phyloP scores from a whole-genome alignment of 2,329 filamentous ascomycete genomes.

The Botrytis hyacinthi region DNA sequence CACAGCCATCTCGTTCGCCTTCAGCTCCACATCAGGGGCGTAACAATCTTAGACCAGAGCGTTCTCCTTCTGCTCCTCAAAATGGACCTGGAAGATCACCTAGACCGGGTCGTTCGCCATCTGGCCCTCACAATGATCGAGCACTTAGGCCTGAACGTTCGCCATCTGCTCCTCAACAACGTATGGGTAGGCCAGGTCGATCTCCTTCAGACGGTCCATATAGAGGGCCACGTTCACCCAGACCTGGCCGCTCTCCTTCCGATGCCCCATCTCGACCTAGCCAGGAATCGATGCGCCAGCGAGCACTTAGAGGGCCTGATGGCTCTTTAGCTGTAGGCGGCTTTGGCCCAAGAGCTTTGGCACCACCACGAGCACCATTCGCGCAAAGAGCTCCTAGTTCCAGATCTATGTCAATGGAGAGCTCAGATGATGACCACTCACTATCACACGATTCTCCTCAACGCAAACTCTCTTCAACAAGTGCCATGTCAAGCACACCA shows the following conservation, averaged over 20 bases:
- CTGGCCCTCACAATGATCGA: slow-evolving; percentile 8
- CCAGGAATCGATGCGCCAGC: slow-evolving; percentile 35
- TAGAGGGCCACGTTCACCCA: slow-evolving; percentile 24
- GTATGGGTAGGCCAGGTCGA: slow-evolving; percentile 12
- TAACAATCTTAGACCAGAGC: slow-evolving; percentile 6
- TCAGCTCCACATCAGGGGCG: slow-evolving; percentile 11
- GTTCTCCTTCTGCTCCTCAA: slow-evolving; percentile 15
- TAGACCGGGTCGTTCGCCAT: neutral
- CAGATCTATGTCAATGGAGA: slow-evolving; percentile 61
- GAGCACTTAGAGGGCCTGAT: slow-evolving; percentile 31
- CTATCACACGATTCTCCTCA: slow-evolving; percentile 56
- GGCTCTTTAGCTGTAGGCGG: slow-evolving; percentile 29
- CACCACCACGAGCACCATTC: slow-evolving; percentile 46
- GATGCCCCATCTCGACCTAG: slow-evolving; percentile 32
- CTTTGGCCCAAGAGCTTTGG: slow-evolving; percentile 44
- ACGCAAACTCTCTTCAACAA: slow-evolving; percentile 78
- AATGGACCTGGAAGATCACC: neutral
- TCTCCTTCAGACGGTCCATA: slow-evolving; percentile 40
- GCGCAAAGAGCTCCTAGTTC: slow-evolving; percentile 54
- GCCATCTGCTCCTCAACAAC: slow-evolving; percentile 12
- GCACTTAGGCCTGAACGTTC: slow-evolving; percentile 15
- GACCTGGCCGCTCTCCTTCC: slow-evolving; percentile 25
- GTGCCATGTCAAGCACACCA: slow-evolving; percentile 59
- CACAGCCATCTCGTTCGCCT: slow-evolving; percentile 17
- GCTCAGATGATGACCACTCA: slow-evolving; percentile 67